These are phyloP conservation scores for Epipyxis sp. DNA, from an alignment of 108 stramenopile genomes.

Conservation along the genomic window DNA sequence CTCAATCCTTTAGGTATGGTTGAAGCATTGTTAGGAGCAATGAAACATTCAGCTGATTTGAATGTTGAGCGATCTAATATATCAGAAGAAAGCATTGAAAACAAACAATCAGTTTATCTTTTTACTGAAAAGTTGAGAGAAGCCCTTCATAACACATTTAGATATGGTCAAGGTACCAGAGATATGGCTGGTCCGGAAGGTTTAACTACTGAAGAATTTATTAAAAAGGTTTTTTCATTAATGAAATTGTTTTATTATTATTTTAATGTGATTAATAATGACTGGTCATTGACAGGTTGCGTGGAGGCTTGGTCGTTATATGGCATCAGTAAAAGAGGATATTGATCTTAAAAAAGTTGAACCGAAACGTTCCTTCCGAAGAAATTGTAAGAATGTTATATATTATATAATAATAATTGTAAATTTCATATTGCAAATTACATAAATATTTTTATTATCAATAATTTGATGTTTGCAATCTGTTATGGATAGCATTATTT, in stretches of 20 bases:
- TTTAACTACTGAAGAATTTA: conserved; percentile 87
- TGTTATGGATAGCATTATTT: no score
- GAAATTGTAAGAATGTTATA: conserved; percentile 54
- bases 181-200: conserved; percentile 90
- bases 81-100: neutral
- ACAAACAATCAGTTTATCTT: conserved; percentile 62
- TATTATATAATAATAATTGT: no score
- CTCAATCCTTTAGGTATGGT: conserved; percentile 91
- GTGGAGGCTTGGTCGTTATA: conserved; percentile 77
- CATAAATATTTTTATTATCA: no score
- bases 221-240: no score
- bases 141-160: conserved; percentile 91
- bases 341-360: conserved; percentile 69
- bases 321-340: conserved; percentile 66
- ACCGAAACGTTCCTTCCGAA: conserved; percentile 67
- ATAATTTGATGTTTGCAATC: no score
- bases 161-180: conserved; percentile 89
- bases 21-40: conserved; percentile 91
- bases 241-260: conserved; percentile 17
- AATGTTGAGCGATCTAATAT: conserved; percentile 60
- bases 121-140: conserved; percentile 70
- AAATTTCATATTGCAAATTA: no score
- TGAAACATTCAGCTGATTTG: conserved; percentile 76
- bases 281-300: no score
- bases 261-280: no score